Conservation (phyloP, 352 stramenopile genomes). For the Globisporangium alternatum region DNA sequence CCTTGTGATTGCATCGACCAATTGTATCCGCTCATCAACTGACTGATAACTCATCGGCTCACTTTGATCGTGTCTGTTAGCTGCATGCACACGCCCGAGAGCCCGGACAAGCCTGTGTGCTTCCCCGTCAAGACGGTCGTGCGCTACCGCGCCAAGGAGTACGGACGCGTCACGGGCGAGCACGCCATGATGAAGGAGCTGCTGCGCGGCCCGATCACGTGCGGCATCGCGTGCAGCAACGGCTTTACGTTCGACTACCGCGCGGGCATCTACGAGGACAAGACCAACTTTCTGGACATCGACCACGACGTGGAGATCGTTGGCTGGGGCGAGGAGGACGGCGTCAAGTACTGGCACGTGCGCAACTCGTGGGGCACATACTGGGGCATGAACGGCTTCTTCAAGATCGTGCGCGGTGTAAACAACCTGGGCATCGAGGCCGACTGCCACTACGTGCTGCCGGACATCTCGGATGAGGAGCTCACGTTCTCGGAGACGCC, state of each 20-base stretch:
- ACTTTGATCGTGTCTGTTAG: constrained; percentile 11
- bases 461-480: constrained; percentile 50
- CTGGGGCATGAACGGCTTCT: constrained; percentile 93
- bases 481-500: constrained; percentile 53
- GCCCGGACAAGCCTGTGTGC: constrained; percentile 22
- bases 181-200: constrained; percentile 67
- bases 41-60: neutral
- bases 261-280: constrained; percentile 84
- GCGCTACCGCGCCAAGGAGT: constrained; percentile 52
- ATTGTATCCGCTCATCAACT: neutral
- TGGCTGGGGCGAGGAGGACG: constrained; percentile 85
- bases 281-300: constrained; percentile 53
- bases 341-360: constrained; percentile 92
- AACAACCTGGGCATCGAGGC: constrained; percentile 88
- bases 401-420: constrained; percentile 80
- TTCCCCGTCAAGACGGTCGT: constrained; percentile 52
- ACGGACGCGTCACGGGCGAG: constrained; percentile 41
- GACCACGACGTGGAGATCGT: constrained; percentile 91
- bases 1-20: neutral
- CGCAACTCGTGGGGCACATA: constrained; percentile 90
- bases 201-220: constrained; percentile 83
- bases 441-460: constrained; percentile 82
- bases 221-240: constrained; percentile 82
- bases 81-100: constrained; percentile 39
- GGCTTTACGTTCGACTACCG: constrained; percentile 83